Evolutionary conservation across 345 rosid genomes (phyloP).

Genomic region (Pelargonium nanum): DNA sequence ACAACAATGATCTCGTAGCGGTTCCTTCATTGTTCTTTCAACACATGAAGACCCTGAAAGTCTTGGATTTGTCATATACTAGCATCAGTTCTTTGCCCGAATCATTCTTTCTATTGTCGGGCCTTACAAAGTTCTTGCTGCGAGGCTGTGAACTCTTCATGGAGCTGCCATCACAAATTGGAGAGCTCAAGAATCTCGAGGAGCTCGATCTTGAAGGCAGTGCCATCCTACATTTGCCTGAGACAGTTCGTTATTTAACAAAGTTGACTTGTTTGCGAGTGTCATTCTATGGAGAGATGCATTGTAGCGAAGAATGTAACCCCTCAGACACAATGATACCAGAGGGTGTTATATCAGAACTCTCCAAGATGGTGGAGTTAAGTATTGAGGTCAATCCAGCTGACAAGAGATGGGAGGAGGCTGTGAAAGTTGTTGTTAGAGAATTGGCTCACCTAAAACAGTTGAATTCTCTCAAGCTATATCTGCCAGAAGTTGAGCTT

Average conservation of each 20-base stretch:
- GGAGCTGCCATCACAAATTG: not conserved
- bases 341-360: not conserved
- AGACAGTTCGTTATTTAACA: not conserved
- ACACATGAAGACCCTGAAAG: not conserved
- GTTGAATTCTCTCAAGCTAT: not conserved
- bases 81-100: slow-evolving; percentile 3
- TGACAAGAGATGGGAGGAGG: not conserved
- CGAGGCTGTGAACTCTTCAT: not conserved
- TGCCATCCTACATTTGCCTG: not conserved
- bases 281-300: slow-evolving; percentile 1
- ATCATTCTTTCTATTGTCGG: not conserved
- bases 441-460: not conserved
- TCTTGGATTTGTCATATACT: slow-evolving; percentile 1
- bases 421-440: not conserved
- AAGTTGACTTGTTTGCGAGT: slow-evolving; percentile 3
- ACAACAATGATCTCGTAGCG: not conserved
- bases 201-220: slow-evolving; percentile 10
- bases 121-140: not conserved
- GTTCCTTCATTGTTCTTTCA: not conserved
- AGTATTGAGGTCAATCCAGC: not conserved
- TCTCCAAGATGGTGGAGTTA: not conserved
- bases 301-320: not conserved
- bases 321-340: not conserved
- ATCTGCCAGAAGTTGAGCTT: not conserved
- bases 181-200: slow-evolving; percentile 1